Evolutionary conservation across 805 yeast genomes (phyloP).

Genomic region (Candida railenensis): DNA sequence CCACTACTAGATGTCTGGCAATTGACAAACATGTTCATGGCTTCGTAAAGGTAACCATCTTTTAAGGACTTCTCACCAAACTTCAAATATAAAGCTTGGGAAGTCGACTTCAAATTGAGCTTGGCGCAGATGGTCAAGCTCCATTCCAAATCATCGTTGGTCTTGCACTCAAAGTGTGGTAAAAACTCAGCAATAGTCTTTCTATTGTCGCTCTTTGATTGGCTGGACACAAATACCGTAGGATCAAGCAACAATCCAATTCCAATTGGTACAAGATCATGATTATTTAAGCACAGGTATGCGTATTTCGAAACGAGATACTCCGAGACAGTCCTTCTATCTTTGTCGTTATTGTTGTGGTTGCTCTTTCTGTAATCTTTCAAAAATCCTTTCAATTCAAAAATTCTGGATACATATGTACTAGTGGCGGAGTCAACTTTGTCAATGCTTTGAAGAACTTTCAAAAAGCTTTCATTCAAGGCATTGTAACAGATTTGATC

Average conservation of each 20-base stretch:
- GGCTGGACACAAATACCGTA: constrained; percentile 43
- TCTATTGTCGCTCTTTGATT: constrained; percentile 29
- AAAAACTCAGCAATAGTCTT: constrained; percentile 53
- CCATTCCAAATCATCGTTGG: constrained; percentile 82
- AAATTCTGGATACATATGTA: constrained; percentile 57
- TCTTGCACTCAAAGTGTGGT: constrained; percentile 58
- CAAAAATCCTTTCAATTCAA: constrained; percentile 64
- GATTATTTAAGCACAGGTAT: constrained; percentile 50
- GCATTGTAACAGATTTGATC: constrained; percentile 48
- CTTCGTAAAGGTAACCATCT: constrained; percentile 60
- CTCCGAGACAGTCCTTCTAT: constrained; percentile 47
- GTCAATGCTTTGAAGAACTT: constrained; percentile 59
- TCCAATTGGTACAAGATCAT: constrained; percentile 62
- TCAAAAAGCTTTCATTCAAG: constrained; percentile 53
- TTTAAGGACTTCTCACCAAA: constrained; percentile 48
- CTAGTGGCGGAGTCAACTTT: constrained; percentile 62
- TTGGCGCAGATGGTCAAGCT: constrained; percentile 70
- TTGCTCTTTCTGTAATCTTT: constrained; percentile 22
- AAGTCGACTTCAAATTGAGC: constrained; percentile 57
- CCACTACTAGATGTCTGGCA: constrained; percentile 46
- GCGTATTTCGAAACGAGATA: constrained; percentile 57
- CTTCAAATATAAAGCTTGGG: constrained; percentile 51
- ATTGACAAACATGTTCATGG: constrained; percentile 61
- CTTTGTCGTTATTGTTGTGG: constrained; percentile 1
- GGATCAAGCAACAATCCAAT: constrained; percentile 54